These are phyloP conservation scores for Auricularia sp. DNA, from an alignment of 768 basidiomycete genomes.

Conservation along the genomic window DNA sequence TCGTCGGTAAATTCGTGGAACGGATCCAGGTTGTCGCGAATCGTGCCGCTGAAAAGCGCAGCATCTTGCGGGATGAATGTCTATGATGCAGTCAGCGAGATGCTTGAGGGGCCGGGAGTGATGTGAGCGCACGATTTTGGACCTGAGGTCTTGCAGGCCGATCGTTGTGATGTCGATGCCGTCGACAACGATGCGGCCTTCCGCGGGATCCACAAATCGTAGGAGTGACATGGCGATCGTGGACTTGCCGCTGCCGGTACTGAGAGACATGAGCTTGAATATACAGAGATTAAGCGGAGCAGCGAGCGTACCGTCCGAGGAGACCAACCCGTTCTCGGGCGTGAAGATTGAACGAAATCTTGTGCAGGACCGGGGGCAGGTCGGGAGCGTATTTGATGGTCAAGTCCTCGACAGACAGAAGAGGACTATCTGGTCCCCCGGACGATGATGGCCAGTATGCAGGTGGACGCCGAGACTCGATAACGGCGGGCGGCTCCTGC, in stretches of 20 bases:
- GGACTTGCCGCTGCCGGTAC: conserved; percentile 15
- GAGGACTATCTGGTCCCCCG: conserved; percentile 20
- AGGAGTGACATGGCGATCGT: conserved; percentile 28
- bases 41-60: conserved; percentile 11
- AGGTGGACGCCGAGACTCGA: conserved; percentile 24
- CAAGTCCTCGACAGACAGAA: conserved; percentile 21
- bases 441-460: conserved; percentile 15
- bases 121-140: conserved; percentile 1
- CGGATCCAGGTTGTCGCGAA: conserved; percentile 20
- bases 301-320: conserved; percentile 25
- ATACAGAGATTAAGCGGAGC: neutral
- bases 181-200: conserved; percentile 28
- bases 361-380: conserved; percentile 24
- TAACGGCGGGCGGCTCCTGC: conserved; percentile 23
- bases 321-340: conserved; percentile 25
- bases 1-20: conserved; percentile 64
- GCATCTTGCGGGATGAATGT: conserved; percentile 32
- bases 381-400: conserved; percentile 19
- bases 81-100: neutral
- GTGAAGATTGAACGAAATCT: conserved; percentile 22
- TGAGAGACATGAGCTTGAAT: neutral
- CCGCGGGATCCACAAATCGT: conserved; percentile 28
- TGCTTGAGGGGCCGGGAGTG: too few species aligned
- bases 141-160: conserved; percentile 26
- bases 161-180: conserved; percentile 33